A percentile compares a stretch with the other conserved stretches of the same genome.
These are phyloP conservation scores for Calendula officinalis DNA, from an alignment of 129 eudicot species.

Conservation along the genomic window DNA sequence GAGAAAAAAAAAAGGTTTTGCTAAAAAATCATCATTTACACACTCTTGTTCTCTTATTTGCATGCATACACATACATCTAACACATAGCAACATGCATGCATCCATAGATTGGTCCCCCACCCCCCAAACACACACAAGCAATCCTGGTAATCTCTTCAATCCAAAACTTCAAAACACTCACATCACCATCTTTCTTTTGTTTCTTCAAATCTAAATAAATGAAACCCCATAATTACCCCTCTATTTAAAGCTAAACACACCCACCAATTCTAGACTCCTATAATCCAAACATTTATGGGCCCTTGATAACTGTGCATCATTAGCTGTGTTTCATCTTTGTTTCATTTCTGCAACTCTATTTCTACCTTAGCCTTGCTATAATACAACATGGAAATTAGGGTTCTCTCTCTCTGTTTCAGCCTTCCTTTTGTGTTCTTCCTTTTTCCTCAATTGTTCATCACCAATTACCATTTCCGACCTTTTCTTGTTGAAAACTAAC, in stretches of 20 bases:
- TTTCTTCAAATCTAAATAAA: slow-evolving; percentile 27
- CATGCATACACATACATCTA: slow-evolving; percentile 25
- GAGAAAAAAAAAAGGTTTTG: background rate
- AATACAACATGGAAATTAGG: slow-evolving; percentile 33
- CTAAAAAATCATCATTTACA: slow-evolving; percentile 10
- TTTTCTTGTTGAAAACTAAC: slow-evolving; percentile 28
- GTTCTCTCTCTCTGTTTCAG: slow-evolving; percentile 17
- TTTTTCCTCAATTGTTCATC: slow-evolving; percentile 16
- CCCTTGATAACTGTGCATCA: slow-evolving; percentile 41
- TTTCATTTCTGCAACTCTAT: slow-evolving; percentile 35
- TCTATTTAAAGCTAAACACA: slow-evolving; percentile 29
- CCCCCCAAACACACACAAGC: slow-evolving; percentile 7
- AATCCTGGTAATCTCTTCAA: slow-evolving; percentile 12
- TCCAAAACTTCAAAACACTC: slow-evolving; percentile 32
- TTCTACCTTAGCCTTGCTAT: slow-evolving; percentile 47
- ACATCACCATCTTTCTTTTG: slow-evolving; percentile 22
- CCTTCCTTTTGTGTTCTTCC: slow-evolving; percentile 17
- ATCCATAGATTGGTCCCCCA: slow-evolving; percentile 27
- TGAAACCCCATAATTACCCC: slow-evolving; percentile 33
- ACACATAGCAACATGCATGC: slow-evolving; percentile 20
- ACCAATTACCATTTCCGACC: slow-evolving; percentile 26
- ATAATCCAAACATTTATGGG: slow-evolving; percentile 26
- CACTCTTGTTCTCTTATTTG: slow-evolving; percentile 15
- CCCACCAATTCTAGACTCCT: slow-evolving; percentile 23
- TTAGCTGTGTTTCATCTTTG: slow-evolving; percentile 24